A percentile compares a stretch with the other conserved stretches of the same genome.
These are phyloP conservation scores for Trifolium pratense DNA, from an alignment of 306 rosid genomes.

Conservation along the genomic window DNA sequence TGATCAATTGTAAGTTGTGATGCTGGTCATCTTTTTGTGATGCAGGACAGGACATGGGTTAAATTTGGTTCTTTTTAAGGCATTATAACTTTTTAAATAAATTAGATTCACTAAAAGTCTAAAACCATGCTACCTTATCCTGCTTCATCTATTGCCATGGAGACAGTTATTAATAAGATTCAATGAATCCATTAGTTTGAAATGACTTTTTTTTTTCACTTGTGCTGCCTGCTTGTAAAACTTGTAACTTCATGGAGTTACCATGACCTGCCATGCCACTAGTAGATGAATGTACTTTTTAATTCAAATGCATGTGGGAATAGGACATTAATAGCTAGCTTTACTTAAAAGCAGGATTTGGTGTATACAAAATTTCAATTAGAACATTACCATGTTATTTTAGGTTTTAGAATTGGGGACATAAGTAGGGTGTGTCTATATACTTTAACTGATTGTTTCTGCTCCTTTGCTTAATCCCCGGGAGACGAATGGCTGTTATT, in stretches of 20 bases:
- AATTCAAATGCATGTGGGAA: constrained; percentile 35
- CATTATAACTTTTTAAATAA: background rate
- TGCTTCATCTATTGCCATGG: background rate
- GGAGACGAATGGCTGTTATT: constrained; percentile 22
- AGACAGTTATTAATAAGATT: background rate
- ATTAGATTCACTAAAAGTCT: background rate
- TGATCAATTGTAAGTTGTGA: constrained; percentile 16
- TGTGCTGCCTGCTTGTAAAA: background rate
- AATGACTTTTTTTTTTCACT: background rate
- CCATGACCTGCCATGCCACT: constrained; percentile 20
- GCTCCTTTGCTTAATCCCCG: constrained; percentile 26
- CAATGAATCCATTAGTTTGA: background rate
- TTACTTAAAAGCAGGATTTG: constrained; percentile 35
- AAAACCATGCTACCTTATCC: constrained; percentile 18
- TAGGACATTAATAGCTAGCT: constrained; percentile 33
- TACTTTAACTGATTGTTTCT: constrained; percentile 31
- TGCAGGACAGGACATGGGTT: background rate
- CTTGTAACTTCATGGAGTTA: background rate
- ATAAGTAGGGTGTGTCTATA: background rate
- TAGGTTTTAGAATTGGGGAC: constrained; percentile 9
- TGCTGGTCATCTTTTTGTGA: background rate
- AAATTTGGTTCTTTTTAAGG: background rate
- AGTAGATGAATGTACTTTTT: constrained; percentile 24
- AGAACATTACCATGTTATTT: constrained; percentile 7
- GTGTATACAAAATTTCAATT: constrained; percentile 12